Evolutionary conservation across 2,329 filamentous ascomycete species (phyloP).

Genomic region (Neoscytalidium dimidiatum): DNA sequence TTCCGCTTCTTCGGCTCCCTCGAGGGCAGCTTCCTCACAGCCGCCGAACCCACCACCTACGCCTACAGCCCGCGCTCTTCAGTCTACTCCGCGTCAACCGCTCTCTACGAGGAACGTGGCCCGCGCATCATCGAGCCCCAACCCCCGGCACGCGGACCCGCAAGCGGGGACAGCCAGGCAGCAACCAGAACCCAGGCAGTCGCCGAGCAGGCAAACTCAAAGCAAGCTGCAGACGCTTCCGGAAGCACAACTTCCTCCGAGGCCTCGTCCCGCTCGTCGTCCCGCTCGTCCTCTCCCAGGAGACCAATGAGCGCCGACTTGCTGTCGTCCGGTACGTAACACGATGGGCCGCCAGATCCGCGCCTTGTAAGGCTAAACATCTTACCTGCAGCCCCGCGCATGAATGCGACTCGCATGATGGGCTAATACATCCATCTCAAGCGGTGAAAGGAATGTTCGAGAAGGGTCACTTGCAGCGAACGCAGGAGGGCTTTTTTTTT

Average conservation of each 20-base stretch:
- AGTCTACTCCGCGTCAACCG: neutral
- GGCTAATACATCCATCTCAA: neutral
- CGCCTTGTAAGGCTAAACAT: neutral
- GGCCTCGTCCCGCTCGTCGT: neutral
- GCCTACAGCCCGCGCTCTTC: constrained; percentile 9
- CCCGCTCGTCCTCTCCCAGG: neutral
- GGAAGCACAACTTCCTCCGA: neutral
- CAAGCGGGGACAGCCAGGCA: neutral
- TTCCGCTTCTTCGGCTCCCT: constrained; percentile 8
- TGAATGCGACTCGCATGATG: constrained; percentile 13
- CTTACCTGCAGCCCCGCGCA: constrained; percentile 6
- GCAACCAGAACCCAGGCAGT: neutral
- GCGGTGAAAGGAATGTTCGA: neutral
- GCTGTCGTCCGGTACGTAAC: neutral
- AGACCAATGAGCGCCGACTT: neutral
- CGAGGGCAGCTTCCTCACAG: constrained; percentile 12
- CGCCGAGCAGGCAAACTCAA: neutral
- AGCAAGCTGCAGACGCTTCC: neutral
- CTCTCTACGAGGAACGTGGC: neutral
- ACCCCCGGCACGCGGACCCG: neutral
- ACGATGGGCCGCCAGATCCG: neutral
- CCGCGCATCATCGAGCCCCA: constrained; percentile 7
- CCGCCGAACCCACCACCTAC: constrained; percentile 2
- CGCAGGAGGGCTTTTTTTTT: neutral
- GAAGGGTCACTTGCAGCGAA: no score